These are phyloP conservation scores for Ascochyta pisi DNA, from an alignment of 2,329 filamentous ascomycete species.

Conservation along the genomic window DNA sequence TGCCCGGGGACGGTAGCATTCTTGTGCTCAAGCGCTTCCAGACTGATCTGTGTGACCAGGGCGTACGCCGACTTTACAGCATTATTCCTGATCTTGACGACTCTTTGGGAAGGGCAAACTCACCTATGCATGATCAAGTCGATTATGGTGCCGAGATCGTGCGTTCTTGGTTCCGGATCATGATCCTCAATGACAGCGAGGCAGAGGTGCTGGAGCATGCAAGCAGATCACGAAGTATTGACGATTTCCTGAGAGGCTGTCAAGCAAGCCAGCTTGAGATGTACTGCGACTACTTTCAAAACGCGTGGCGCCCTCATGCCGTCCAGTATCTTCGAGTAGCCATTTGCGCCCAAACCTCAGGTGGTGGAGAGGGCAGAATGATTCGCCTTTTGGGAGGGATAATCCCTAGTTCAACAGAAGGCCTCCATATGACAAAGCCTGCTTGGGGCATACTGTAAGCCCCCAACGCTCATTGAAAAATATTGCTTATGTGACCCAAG, in stretches of 20 bases:
- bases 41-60: constrained; percentile 31
- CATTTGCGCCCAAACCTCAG: constrained; percentile 35
- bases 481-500: constrained; percentile 10
- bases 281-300: constrained; percentile 42
- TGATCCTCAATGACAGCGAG: constrained; percentile 41
- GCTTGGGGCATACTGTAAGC: constrained; percentile 43
- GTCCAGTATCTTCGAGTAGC: constrained; percentile 38
- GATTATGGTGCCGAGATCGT: constrained; percentile 36
- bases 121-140: constrained; percentile 7
- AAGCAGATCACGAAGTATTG: constrained; percentile 30
- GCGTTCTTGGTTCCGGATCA: constrained; percentile 39
- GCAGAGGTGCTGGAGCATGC: constrained; percentile 31
- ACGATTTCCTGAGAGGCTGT: constrained; percentile 32
- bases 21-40: constrained; percentile 39
- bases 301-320: constrained; percentile 39
- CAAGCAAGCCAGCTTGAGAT: constrained; percentile 35
- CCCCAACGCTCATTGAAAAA: background rate
- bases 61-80: constrained; percentile 29
- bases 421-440: constrained; percentile 33
- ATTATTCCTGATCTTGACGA: constrained; percentile 36
- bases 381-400: constrained; percentile 32
- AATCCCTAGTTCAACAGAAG: constrained; percentile 35
- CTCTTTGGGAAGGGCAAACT: background rate
- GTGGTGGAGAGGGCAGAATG: constrained; percentile 35
- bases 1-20: constrained; percentile 37